Percentiles rank a stretch among this genome's conserved stretches.
These are phyloP conservation scores for Platanus orientalis DNA, from an alignment of 164 flowering plant genomes.

Conservation along the genomic window DNA sequence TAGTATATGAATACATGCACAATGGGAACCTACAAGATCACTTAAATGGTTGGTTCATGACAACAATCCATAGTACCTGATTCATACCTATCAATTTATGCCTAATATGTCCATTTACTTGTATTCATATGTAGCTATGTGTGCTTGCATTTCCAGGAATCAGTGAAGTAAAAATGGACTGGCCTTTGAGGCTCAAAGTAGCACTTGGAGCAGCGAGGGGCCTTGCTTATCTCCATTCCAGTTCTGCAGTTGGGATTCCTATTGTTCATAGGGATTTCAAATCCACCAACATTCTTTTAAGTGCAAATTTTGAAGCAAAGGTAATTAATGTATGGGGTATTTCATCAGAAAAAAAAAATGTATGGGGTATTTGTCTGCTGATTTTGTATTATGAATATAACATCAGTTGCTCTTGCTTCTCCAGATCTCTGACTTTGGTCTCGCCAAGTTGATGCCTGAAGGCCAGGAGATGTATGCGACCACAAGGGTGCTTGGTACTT, in stretches of 20 bases:
- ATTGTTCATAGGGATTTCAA: conserved; percentile 94
- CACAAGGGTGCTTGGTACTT: conserved; percentile 83
- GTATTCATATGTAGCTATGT: not conserved
- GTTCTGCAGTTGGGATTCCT: conserved; percentile 78
- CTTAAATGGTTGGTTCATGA: conserved; percentile 53
- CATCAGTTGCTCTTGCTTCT: not conserved
- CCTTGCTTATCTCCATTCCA: conserved; percentile 90
- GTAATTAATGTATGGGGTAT: conserved; percentile 26
- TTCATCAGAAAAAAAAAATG: too few relatives aligned
- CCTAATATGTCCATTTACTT: conserved; percentile 5
- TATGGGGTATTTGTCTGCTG: not conserved
- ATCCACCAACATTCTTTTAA: conserved; percentile 85
- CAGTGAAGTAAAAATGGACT: conserved; percentile 69
- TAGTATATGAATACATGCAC: conserved; percentile 88
- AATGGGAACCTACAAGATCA: conserved; percentile 94
- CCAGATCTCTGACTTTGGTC: conserved; percentile 95
- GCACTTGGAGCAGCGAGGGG: conserved; percentile 94
- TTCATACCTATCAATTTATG: not conserved
- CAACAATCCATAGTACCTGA: not conserved
- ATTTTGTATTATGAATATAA: not conserved
- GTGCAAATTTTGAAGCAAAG: conserved; percentile 76
- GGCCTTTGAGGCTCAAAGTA: conserved; percentile 79
- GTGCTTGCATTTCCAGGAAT: conserved; percentile 38
- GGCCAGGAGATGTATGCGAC: conserved; percentile 75
- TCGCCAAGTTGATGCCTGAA: conserved; percentile 96